Base-by-base conservation (phyloP, 2,329 filamentous ascomycete species). In the Nannizzia gypsea region DNA sequence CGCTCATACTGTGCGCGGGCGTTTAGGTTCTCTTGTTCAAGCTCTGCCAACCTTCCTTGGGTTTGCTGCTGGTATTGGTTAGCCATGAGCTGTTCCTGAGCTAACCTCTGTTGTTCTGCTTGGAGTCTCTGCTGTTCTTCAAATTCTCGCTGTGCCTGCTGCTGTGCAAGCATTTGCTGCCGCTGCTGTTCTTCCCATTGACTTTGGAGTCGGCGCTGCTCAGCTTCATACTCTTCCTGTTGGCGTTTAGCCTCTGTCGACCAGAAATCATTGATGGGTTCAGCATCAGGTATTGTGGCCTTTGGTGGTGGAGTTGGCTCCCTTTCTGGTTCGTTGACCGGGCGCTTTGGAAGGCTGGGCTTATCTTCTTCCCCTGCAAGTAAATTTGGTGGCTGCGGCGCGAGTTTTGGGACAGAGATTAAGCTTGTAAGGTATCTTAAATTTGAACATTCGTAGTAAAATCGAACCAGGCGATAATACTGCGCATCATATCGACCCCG, bases 381-480 rank as follows among this genome's bases (percentile, higher is more conserved):
- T 42, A 97, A 80, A 68, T 89, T 97, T 0, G 93, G 93, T 0
- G 93, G 89, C 60, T 97, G 91, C 74, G 95, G 89, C 0, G 93
- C 91, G 57, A 99, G 82, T 73, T 96, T 97, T 0, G 93, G 93
- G 5, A 99, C 90, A 1, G 90, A 95, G 69, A 99, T 97, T 57
- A 99, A 80, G 68, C 90, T 96, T 13, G 93, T 99, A 56, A 99
- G 81, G 71, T 99, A 99, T 66, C 93, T 87, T 59, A 99, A 81
- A 73, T 97, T 99, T 9, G 93, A 96, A 75, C 93, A 99, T 76
- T 99, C 93, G 74, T 97, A 97, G 77, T 99, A 99, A 76, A 97
- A 99, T 70, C 95, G 93, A 70, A 96, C 88, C 15, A 99, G 82
- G 17, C 93, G 88, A 77, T 97, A 92, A 73, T 99, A 93, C 70